These are phyloP conservation scores for Penicillium olsonii DNA, from an alignment of 2,329 filamentous ascomycete species.

Conservation along the genomic window DNA sequence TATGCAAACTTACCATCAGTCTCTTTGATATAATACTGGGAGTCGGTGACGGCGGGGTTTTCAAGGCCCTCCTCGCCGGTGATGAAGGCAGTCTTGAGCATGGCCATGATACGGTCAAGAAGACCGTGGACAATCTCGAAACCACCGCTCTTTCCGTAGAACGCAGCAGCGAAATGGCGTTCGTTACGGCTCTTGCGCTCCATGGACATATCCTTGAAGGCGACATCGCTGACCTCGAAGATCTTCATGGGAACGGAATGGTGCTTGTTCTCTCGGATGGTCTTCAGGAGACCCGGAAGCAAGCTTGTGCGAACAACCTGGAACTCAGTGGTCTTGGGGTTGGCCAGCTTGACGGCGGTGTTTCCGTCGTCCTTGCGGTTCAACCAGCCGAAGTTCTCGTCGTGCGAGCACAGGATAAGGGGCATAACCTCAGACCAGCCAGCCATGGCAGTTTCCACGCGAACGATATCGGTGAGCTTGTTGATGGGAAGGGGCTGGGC, in stretches of 20 bases:
- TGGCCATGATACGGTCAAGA: slow-evolving; percentile 85
- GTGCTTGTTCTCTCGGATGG: slow-evolving; percentile 87
- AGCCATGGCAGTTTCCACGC: slow-evolving; percentile 84
- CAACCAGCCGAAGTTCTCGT: slow-evolving; percentile 96
- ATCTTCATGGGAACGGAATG: slow-evolving; percentile 87
- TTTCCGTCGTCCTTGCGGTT: slow-evolving; percentile 86
- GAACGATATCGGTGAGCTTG: slow-evolving; percentile 90
- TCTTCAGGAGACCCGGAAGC: slow-evolving; percentile 87
- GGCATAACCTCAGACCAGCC: slow-evolving; percentile 97
- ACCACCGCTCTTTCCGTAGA: slow-evolving; percentile 89
- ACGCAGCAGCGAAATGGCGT: slow-evolving; percentile 92
- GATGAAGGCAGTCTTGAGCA: slow-evolving; percentile 83
- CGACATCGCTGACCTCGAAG: slow-evolving; percentile 88
- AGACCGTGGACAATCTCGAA: slow-evolving; percentile 96
- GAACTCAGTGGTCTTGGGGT: slow-evolving; percentile 91
- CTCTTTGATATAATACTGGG: slow-evolving; percentile 92
- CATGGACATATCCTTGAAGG: slow-evolving; percentile 77
- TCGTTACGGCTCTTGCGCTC: slow-evolving; percentile 92
- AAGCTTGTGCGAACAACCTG: slow-evolving; percentile 88
- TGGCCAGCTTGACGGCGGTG: slow-evolving; percentile 80
- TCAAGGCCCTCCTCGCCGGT: slow-evolving; percentile 71
- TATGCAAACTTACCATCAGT: slow-evolving; percentile 63
- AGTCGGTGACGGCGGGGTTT: slow-evolving; percentile 58
- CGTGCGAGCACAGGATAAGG: slow-evolving; percentile 92
- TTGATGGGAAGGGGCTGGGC: slow-evolving; percentile 88